A percentile compares a stretch with the other conserved stretches of the same genome.
Conservation (phyloP, 1,284 basidiomycete genomes). For the Pseudozyma thailandica region DNA sequence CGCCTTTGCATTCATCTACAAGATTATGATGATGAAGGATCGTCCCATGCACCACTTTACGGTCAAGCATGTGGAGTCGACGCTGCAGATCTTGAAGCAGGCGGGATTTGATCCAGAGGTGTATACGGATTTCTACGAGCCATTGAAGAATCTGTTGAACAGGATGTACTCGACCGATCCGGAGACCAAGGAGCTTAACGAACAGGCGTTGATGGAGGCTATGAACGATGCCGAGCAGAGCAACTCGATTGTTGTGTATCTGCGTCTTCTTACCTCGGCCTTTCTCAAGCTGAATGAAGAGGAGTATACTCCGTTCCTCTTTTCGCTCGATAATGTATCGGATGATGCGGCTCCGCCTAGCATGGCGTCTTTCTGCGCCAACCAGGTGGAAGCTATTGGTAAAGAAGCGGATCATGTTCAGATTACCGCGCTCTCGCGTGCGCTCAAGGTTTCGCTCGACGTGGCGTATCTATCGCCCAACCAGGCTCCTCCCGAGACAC, state of each 20-base stretch:
- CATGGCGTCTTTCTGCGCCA: conserved; percentile 57
- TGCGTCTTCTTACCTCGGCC: conserved; percentile 54
- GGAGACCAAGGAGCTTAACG: conserved; percentile 43
- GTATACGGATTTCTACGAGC: conserved; percentile 58
- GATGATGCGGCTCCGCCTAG: conserved; percentile 21
- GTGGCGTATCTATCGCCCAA: conserved; percentile 57
- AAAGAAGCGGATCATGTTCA: conserved; percentile 65
- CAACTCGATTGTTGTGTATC: conserved; percentile 63
- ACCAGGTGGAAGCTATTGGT: conserved; percentile 61
- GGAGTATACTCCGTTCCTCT: conserved; percentile 60
- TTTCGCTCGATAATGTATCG: conserved; percentile 31
- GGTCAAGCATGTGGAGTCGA: conserved; percentile 53
- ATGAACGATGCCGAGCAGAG: conserved; percentile 61
- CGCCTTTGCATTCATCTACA: conserved; percentile 56
- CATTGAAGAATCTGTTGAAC: conserved; percentile 44
- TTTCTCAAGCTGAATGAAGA: conserved; percentile 58
- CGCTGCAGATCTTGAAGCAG: conserved; percentile 50
- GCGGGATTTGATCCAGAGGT: conserved; percentile 55
- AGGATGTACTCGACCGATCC: conserved; percentile 52
- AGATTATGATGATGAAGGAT: conserved; percentile 51
- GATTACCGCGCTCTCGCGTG: conserved; percentile 58
- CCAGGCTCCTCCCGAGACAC: conserved; percentile 50
- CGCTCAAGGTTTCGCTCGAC: conserved; percentile 55
- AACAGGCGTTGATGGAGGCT: conserved; percentile 36
- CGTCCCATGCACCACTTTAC: conserved; percentile 51